Evolutionary conservation across 176 grass and related monocot species (phyloP), one percentile per base, ranked within the genome.

Genomic region (Eragrostis nindensis): DNA sequence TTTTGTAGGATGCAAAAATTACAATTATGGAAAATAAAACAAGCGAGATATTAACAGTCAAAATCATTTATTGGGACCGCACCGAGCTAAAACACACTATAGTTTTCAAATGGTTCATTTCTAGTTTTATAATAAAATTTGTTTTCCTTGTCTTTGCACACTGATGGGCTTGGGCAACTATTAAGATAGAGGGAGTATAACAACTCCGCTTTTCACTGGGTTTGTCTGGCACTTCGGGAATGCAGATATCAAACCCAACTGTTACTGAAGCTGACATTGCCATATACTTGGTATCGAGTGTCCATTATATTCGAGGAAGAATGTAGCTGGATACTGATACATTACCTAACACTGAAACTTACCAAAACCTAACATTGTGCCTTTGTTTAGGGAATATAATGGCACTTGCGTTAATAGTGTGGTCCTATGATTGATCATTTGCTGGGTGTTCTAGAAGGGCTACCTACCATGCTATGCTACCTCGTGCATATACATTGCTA

Each of bases 371-470:
- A n/a, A n/a, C 52, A 55, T 9, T 4, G 52, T 18, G 32, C 17
- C 14, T 54, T 69, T 56, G 48, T 41, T 56, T 80, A 80, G 63
- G 48, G 77, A 22, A 8, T 41, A 27, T 26, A 11, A 4, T 29
- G 15, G 60, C 6, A 22, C 21, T 57, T 24, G 19, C 8, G 2
- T 8, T 10, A 0, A 68, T 42, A 39, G 8, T 15, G 16, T 15
- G 75, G 63, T 68, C 63, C 21, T 57, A 8, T 39, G 27, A 30
- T 50, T 16, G 26, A 6, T 21, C 6, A 65, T 19, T 42, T 59
- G 78, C 52, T 80, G 66, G 50, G 66, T 54, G 25, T 80, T 70
- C 78, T 62, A 71, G 79, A 71, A 71, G 79, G 54, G 13, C 12
- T 71, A 59, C 46, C 48, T 80, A 69, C 48, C 66, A 59, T 19